Percentiles rank a stretch among this genome's conserved stretches.
Conservation (phyloP, 495 filamentous ascomycete genomes). For the Staphylotrichum longicolle region DNA sequence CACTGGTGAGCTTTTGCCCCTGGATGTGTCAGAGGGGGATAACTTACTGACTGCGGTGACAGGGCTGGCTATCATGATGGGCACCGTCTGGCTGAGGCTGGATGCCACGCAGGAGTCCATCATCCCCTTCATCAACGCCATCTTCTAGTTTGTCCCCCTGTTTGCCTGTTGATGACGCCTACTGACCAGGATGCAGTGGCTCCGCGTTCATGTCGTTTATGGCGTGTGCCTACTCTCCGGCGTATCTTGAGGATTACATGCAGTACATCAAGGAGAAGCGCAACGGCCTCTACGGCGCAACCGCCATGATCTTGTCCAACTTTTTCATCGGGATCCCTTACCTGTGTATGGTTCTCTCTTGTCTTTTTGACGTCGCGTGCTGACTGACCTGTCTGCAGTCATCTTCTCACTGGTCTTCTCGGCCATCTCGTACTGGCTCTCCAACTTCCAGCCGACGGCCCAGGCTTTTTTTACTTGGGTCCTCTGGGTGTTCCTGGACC, state of each 20-base stretch:
- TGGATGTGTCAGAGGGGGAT: slow-evolving; percentile 15
- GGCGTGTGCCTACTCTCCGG: slow-evolving; percentile 80
- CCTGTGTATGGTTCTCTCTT: slow-evolving; percentile 44
- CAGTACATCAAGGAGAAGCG: slow-evolving; percentile 75
- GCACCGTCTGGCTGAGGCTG: slow-evolving; percentile 77
- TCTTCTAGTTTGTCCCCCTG: slow-evolving; percentile 42
- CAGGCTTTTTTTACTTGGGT: slow-evolving; percentile 73
- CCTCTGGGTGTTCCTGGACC: slow-evolving; percentile 83
- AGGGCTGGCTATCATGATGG: slow-evolving; percentile 78
- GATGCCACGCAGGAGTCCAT: slow-evolving; percentile 63
- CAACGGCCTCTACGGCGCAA: slow-evolving; percentile 75
- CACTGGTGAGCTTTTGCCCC: slow-evolving; percentile 47
- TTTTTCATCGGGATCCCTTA: slow-evolving; percentile 80
- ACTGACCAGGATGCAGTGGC: slow-evolving; percentile 55
- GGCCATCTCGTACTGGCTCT: slow-evolving; percentile 72
- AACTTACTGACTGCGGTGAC: slow-evolving; percentile 1
- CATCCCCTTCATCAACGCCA: slow-evolving; percentile 75
- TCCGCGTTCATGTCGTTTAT: slow-evolving; percentile 89
- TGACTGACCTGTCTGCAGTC: slow-evolving; percentile 33
- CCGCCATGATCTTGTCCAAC: slow-evolving; percentile 70
- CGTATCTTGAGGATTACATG: slow-evolving; percentile 75
- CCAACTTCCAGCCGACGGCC: slow-evolving; percentile 66
- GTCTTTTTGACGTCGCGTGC: slow-evolving; percentile 14
- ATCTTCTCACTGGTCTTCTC: slow-evolving; percentile 72
- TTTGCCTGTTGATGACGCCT: neutral